Evolutionary conservation across 805 yeast genomes (phyloP).

Genomic region (Lipomyces anomalus): DNA sequence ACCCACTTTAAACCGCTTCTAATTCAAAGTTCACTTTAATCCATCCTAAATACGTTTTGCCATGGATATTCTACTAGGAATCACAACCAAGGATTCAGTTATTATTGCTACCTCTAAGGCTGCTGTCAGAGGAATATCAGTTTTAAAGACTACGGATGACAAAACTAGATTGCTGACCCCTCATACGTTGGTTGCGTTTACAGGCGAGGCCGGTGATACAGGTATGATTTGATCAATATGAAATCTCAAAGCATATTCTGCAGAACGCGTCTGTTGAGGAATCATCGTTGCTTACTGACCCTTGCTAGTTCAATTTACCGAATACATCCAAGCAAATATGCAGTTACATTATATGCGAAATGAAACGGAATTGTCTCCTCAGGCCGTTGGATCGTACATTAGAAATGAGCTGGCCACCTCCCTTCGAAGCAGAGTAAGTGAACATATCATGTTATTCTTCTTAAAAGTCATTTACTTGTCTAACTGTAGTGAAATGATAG

Average conservation of each 20-base stretch:
- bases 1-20: too few species aligned
- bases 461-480: not conserved
- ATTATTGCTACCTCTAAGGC: slow-evolving; percentile 93
- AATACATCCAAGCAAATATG: slow-evolving; percentile 86
- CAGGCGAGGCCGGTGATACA: slow-evolving; percentile 96
- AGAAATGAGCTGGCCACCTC: slow-evolving; percentile 84
- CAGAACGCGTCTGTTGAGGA: not conserved
- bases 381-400: slow-evolving; percentile 81
- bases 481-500: slow-evolving; percentile 17
- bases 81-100: slow-evolving; percentile 73
- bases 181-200: slow-evolving; percentile 76
- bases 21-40: too few species aligned
- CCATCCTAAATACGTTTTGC: too few species aligned
- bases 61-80: slow-evolving; percentile 91
- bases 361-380: slow-evolving; percentile 71
- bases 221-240: too few species aligned
- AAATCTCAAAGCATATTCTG: too few species aligned
- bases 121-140: slow-evolving; percentile 81
- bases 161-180: slow-evolving; percentile 70
- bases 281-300: slow-evolving; percentile 1
- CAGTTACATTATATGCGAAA: slow-evolving; percentile 85
- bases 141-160: slow-evolving; percentile 71
- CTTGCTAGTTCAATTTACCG: slow-evolving; percentile 59
- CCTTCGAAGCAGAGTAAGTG: slow-evolving; percentile 66
- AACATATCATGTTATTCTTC: not conserved